Evolutionary conservation across 257 asterid species (phyloP), one percentile per base, ranked within the genome.

Genomic region (Marsdenia floribunda): DNA sequence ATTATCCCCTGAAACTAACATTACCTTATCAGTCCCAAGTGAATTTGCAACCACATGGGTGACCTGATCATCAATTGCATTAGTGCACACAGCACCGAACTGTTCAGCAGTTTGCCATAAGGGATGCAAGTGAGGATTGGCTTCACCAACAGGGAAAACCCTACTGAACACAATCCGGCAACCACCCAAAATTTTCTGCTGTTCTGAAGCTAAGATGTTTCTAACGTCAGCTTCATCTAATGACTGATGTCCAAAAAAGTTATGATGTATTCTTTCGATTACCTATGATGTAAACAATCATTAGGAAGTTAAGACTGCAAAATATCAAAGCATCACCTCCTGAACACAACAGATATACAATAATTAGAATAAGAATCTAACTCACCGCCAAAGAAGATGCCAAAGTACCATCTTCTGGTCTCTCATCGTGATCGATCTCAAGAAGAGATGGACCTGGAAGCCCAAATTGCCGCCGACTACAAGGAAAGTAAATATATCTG

Each of bases 31-130:
- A 12, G 99, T 95, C 75, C 99, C 99, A 73, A 80, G 92, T 35
- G 96, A 92, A 81, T 88, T 89, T 44, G 99, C 99, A 21, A 95
- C 99, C n/a, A 95, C 97, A 80, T 95, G 99, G 63, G 99, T 95
- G 77, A 95, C 98, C 77, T 88, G 90, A 9, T 92, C 99, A 78
- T 95, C 99, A 58, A 92, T 82, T 73, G 92, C 89, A 78, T 78
- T 92, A 42, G 90, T 81, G 84, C 99, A 95, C 46, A 88, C 90
- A 44, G 99, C 98, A 74, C 97, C 99, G 78, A 95, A 95, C 78
- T 92, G 99, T 85, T 90, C 99, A 6, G 99, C 99, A 2, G 93
- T 85, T 85, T 92, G 96, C 99, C 98, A 95, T 69, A 95, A 77
- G 16, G 98, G 98, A 84, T 92, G 98, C 87, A 90, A 82, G 81